These are phyloP conservation scores for Xylariaceae sp. DNA, from an alignment of 2,329 filamentous ascomycete species.

Conservation along the genomic window DNA sequence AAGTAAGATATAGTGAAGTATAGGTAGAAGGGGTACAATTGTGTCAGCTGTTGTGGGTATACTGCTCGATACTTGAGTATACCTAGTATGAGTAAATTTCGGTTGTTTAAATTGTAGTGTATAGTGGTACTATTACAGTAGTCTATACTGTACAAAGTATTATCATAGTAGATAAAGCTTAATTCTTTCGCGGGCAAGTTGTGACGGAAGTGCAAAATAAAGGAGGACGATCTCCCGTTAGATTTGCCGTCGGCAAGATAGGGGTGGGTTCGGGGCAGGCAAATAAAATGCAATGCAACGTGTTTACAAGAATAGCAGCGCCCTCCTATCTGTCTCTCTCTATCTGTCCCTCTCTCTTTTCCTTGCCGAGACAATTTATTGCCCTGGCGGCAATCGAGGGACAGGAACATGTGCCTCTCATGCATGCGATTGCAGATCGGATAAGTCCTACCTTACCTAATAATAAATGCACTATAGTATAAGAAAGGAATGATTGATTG, in stretches of 20 bases:
- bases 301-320: slow-evolving; percentile 15
- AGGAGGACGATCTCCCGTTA: not conserved
- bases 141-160: too few species aligned
- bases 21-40: not conserved
- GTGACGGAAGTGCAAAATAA: not conserved
- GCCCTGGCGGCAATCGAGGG: slow-evolving; percentile 18
- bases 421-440: slow-evolving; percentile 5
- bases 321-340: not conserved
- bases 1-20: not conserved
- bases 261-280: slow-evolving; percentile 23
- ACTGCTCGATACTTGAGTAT: too few species aligned
- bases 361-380: slow-evolving; percentile 4
- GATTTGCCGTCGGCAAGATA: slow-evolving; percentile 25
- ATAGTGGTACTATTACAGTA: too few species aligned
- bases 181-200: not conserved
- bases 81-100: too few species aligned
- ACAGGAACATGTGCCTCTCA: not conserved
- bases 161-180: too few species aligned
- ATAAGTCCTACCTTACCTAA: not conserved
- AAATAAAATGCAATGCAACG: slow-evolving; percentile 24
- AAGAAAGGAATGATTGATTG: too few species aligned
- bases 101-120: too few species aligned
- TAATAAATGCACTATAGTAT: too few species aligned
- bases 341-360: too few species aligned
- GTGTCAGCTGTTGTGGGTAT: too few species aligned